phyloP scores from a whole-genome alignment of 2,329 filamentous ascomycete species.

The Diplodia mutila region DNA sequence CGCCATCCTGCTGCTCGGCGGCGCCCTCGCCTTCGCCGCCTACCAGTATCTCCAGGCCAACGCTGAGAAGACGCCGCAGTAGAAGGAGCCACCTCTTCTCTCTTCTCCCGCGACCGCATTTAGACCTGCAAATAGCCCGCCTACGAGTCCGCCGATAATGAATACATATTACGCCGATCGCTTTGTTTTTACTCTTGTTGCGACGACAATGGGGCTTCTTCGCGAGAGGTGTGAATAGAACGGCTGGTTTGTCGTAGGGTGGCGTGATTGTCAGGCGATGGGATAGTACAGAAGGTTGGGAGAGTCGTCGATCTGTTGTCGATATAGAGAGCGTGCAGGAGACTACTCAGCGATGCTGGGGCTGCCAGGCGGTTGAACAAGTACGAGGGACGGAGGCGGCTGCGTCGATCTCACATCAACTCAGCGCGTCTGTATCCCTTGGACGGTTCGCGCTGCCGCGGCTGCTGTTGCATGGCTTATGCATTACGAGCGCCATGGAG shows the following conservation, averaged over 20 bases:
- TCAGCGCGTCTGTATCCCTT: background rate
- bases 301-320: background rate
- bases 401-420: background rate
- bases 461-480: constrained; percentile 10
- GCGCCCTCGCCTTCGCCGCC: constrained; percentile 73
- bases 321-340: constrained; percentile 7
- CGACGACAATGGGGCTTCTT: background rate
- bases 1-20: constrained; percentile 77
- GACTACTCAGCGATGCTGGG: background rate
- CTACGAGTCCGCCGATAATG: background rate
- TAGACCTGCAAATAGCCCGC: background rate
- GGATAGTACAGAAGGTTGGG: background rate
- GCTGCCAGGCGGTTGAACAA: background rate
- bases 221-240: background rate
- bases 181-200: background rate
- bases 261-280: background rate
- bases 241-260: background rate
- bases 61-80: constrained; percentile 19
- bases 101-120: background rate
- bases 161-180: background rate
- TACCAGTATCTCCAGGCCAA: constrained; percentile 80
- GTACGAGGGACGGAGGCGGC: background rate
- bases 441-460: background rate
- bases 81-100: background rate
- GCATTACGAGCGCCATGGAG: constrained; percentile 17